Evolutionary conservation across 129 eudicot genomes (phyloP), one percentile per base, ranked within the genome.

Genomic region (Lactuca saligna): DNA sequence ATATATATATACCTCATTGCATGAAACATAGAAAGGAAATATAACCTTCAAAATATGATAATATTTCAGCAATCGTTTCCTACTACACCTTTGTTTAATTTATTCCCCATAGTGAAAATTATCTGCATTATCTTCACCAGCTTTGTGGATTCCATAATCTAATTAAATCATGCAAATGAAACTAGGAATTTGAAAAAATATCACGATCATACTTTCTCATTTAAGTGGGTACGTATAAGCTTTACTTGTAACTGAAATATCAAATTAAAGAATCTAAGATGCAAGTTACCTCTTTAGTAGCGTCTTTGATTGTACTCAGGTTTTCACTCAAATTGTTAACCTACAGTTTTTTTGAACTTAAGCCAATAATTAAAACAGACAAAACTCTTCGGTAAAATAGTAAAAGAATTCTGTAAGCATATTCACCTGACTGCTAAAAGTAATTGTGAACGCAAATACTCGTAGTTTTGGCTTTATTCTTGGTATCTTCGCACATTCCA

Each of bases 401-500:
- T 57, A 35, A 68, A 14, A 39, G 17, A 20, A 34, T 34, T 5
- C 13, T 57, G 31, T 14, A 14, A 57, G 51, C 14, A 33, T 16
- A 44, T 31, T n/a, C 61, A 84, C 95, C 95, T 87, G 95, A 76
- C 78, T 81, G 8, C 81, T 69, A 69, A 87, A 87, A 8, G 80
- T 76, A 15, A 87, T 87, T 44, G 77, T 87, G 5, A 34, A 34
- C 2, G 38, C 38, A 34, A 34, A 34, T 34, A 34, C 38, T 34
- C 5, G 38, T 34, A 87, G 75, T 71, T 87, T 87, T 65, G 95
- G 70, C 78, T 87, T 89, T 4, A 87, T 89, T 51, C 95, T 83
- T 69, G 95, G 95, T 50, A 87, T 89, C 78, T 87, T 87, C 95
- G 84, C 84, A 77, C 84, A 65, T 79, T 87, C 95, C 82, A 87